phyloP scores from a whole-genome alignment of 768 basidiomycete species.

The Boletus pseudopeckii region DNA sequence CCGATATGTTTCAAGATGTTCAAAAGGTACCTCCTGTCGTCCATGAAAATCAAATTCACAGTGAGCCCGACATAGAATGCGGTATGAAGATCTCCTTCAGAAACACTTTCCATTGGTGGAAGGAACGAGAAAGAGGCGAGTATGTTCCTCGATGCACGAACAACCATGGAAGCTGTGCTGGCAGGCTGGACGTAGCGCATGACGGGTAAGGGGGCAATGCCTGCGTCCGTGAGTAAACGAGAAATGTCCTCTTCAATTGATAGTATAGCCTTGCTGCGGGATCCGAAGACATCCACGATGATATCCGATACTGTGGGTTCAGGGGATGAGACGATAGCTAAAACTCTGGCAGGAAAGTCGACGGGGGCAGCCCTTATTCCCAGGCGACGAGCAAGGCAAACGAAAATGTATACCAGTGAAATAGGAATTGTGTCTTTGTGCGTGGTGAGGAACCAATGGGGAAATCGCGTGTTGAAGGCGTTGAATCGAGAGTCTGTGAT shows the following conservation, averaged over 20 bases:
- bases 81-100: constrained; percentile 34
- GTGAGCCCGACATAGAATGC: constrained; percentile 37
- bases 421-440: constrained; percentile 54
- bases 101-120: constrained; percentile 16
- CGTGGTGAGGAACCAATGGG: constrained; percentile 52
- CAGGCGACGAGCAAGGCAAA: constrained; percentile 48
- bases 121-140: constrained; percentile 30
- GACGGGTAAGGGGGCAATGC: constrained; percentile 19
- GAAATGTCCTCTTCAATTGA: constrained; percentile 38
- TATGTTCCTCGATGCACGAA: constrained; percentile 40
- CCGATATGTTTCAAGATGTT: constrained; percentile 33
- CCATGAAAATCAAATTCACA: constrained; percentile 37
- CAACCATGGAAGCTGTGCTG: constrained; percentile 36
- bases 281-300: constrained; percentile 49
- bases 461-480: constrained; percentile 51
- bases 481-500: constrained; percentile 38
- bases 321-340: constrained; percentile 46
- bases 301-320: constrained; percentile 35
- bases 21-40: constrained; percentile 31
- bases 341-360: constrained; percentile 54
- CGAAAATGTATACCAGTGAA: constrained; percentile 57
- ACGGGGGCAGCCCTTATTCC: constrained; percentile 51
- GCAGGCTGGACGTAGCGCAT: constrained; percentile 29
- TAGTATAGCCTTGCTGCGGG: constrained; percentile 32
- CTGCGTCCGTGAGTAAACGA: constrained; percentile 26